phyloP scores from a whole-genome alignment of 2,329 filamentous ascomycete species.

The Penicillium hesseltinei region DNA sequence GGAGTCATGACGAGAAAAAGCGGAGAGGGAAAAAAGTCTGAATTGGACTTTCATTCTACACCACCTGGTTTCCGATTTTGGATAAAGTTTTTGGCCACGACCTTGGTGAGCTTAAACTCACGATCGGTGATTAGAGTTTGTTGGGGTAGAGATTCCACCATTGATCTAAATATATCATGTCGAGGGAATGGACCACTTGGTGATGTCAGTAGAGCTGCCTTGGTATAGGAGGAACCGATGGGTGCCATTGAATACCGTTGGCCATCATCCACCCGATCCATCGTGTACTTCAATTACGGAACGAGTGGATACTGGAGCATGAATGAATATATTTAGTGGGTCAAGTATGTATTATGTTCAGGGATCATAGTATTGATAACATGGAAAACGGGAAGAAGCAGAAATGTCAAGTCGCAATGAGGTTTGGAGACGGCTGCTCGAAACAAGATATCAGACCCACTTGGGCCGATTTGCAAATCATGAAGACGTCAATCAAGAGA shows the following conservation, averaged over 20 bases:
- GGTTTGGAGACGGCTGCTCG: not conserved
- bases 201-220: not conserved
- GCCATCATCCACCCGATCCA: not conserved
- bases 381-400: conserved; percentile 1
- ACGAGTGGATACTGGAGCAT: not conserved
- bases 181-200: not conserved
- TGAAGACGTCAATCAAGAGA: not conserved
- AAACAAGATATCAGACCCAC: not conserved
- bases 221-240: not conserved
- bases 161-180: not conserved
- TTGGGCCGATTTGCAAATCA: not conserved
- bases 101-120: not conserved
- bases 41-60: not conserved
- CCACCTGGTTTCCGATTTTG: not conserved
- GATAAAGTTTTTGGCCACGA: not conserved
- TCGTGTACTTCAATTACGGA: not conserved
- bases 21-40: not conserved
- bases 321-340: not conserved
- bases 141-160: not conserved
- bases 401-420: not conserved
- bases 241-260: not conserved
- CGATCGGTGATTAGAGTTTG: not conserved
- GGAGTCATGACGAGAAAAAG: not conserved
- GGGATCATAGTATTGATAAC: conserved; percentile 8
- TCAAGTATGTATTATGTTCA: conserved; percentile 17